Percentiles rank a stretch among this genome's conserved stretches.
phyloP scores from a whole-genome alignment of 1,139 yeast species.

The Saccharomyces hybrid region DNA sequence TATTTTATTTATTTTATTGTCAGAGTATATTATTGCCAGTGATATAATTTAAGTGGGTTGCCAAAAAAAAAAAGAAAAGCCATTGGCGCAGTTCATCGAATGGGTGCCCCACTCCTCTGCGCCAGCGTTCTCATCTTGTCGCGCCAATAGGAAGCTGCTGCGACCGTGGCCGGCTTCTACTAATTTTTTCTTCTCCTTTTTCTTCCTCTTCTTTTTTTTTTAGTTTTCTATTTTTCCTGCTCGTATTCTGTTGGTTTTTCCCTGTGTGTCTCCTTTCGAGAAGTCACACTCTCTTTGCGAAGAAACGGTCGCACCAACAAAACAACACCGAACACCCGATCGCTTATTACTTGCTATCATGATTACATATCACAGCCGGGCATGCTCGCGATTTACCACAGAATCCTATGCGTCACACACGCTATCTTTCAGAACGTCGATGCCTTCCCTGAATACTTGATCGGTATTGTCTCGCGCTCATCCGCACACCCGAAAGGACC shows the following conservation, averaged over 20 bases:
- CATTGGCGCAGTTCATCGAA: not conserved
- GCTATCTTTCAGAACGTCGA: not conserved
- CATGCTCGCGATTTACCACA: not conserved
- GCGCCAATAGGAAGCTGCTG: not conserved
- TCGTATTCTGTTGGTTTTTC: not conserved
- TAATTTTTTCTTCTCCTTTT: not conserved
- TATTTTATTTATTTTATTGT: not conserved
- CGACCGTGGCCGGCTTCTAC: not conserved
- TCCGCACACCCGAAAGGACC: not conserved
- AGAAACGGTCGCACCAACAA: slow-evolving; percentile 1
- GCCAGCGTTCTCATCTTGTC: not conserved
- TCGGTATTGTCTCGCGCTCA: not conserved
- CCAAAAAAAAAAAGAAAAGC: not conserved
- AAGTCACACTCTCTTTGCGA: not conserved
- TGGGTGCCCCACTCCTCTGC: not conserved
- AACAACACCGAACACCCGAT: not conserved
- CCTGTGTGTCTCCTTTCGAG: not conserved
- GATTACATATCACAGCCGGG: not conserved
- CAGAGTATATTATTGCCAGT: not conserved
- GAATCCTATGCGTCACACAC: not conserved
- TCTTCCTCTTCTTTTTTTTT: not conserved
- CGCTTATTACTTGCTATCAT: not conserved
- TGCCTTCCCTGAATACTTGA: not conserved
- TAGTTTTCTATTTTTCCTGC: not conserved
- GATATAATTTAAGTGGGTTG: not conserved